phyloP scores from a whole-genome alignment of 148 eudicot species.

The Cornus kousa region DNA sequence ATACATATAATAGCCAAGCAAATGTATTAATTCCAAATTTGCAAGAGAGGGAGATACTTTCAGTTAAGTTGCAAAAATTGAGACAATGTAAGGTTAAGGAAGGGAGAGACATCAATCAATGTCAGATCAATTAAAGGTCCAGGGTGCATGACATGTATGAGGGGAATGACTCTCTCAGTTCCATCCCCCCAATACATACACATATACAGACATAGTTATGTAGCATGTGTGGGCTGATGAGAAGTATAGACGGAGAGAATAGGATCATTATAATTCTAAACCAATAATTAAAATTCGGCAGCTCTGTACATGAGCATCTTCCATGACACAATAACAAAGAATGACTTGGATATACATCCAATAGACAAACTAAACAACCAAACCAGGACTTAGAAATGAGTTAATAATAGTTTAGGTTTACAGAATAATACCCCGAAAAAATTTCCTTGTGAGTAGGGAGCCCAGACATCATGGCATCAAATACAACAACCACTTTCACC shows the following conservation, averaged over 20 bases:
- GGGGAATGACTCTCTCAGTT: not conserved
- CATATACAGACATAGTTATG: no score
- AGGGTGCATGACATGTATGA: not conserved
- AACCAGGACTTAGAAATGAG: not conserved
- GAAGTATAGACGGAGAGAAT: not conserved
- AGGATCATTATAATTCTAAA: not conserved
- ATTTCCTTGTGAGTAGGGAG: constrained; percentile 77
- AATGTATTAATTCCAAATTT: not conserved
- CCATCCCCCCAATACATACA: no score
- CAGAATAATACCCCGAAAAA: constrained; percentile 73
- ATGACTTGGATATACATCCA: not conserved
- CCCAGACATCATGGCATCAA: constrained; percentile 98
- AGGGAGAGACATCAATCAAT: not conserved
- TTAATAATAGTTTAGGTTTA: constrained; percentile 22
- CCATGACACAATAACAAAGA: not conserved
- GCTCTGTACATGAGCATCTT: not conserved
- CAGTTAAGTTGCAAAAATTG: constrained; percentile 7
- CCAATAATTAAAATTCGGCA: not conserved
- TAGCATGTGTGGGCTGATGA: no score
- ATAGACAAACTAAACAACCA: constrained; percentile 3
- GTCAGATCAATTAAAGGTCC: not conserved
- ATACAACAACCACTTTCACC: constrained; percentile 92
- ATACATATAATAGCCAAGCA: not conserved
- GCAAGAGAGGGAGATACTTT: not conserved
- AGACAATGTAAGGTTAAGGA: not conserved